These are phyloP conservation scores for Vickermania spadyakhi DNA, from an alignment of 208 protist species.

Conservation along the genomic window DNA sequence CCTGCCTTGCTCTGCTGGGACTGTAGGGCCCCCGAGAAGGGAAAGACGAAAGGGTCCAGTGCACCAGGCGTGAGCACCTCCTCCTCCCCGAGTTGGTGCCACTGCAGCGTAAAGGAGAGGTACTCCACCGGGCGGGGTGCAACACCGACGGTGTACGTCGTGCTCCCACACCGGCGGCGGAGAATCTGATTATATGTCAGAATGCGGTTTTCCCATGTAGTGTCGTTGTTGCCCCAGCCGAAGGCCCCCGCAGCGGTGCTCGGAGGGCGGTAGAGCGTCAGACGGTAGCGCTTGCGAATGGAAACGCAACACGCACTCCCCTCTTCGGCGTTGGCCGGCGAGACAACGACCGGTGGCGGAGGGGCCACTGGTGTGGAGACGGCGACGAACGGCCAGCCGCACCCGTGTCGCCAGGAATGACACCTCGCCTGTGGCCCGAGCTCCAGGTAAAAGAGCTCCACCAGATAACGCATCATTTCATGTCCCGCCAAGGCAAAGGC, in stretches of 20 bases:
- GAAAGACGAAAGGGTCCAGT: neutral
- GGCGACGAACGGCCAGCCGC: neutral
- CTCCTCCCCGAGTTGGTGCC: slow-evolving; percentile 57
- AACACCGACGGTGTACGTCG: slow-evolving; percentile 54
- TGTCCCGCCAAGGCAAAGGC: neutral
- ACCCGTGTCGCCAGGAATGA: neutral
- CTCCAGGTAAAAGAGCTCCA: neutral
- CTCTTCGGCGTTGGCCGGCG: neutral
- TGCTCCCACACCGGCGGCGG: slow-evolving; percentile 19
- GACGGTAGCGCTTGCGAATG: neutral
- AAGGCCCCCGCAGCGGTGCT: neutral
- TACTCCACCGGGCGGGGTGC: slow-evolving; percentile 32
- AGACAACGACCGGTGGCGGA: neutral
- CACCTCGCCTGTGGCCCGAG: neutral
- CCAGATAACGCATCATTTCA: neutral
- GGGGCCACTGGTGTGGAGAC: neutral
- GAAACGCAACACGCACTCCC: neutral
- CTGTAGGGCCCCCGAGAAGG: neutral
- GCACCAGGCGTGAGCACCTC: slow-evolving; percentile 15
- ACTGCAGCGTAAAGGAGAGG: slow-evolving; percentile 49
- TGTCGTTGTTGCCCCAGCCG: neutral
- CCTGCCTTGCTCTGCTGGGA: neutral
- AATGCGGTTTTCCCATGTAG: slow-evolving; percentile 44
- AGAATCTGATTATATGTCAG: slow-evolving; percentile 42
- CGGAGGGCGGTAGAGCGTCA: neutral